Evolutionary conservation across 78 protist species (phyloP), one percentile per base, ranked within the genome.

Genomic region (Guillardia theta): DNA sequence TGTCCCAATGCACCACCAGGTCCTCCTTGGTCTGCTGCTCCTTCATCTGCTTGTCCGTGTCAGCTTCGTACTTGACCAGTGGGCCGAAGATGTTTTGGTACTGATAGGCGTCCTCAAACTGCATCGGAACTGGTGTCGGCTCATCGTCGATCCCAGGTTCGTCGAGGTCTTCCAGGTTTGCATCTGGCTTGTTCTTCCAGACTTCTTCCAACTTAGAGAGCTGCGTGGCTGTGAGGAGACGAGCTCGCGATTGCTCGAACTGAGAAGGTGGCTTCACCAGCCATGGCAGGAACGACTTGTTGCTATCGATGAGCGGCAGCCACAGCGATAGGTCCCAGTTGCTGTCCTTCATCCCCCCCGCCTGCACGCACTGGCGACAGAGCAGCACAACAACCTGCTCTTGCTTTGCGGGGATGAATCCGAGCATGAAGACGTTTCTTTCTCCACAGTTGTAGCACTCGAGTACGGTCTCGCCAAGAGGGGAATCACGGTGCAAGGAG

Each of bases 371-470:
- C 50, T 0, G 18, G 4, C 99, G 90, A 95, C 99, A 99, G 30
- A 99, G 90, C 87, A 99, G 92, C 22, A 98, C 98, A n/a, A 99
- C 99, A 27, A 98, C 97, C 46, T 39, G 48, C 50, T 98, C 99
- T 0, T 48, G 50, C 96, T 97, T 98, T 22, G 99, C 98, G 0
- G 99, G 98, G 27, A 99, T 96, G 94, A 97, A 99, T 0, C 99
- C 99, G 30, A 99, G 96, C 45, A 96, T 33, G 88, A 99, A 99
- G 39, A 98, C 97, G 77, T 99, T 99, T 44, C 97, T 48, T 30
- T 95, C 93, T 4, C 98, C 99, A 92, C 99, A 98, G 93, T 96
- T 97, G 98, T 97, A 99, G 97, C 99, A 99, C 97, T 98, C 99
- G 53, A 99, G 93, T 22, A 83, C 58, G 36, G 98, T 95, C 50